Evolutionary conservation across 768 basidiomycete species (phyloP).

Genomic region (Polyporus arcularius): DNA sequence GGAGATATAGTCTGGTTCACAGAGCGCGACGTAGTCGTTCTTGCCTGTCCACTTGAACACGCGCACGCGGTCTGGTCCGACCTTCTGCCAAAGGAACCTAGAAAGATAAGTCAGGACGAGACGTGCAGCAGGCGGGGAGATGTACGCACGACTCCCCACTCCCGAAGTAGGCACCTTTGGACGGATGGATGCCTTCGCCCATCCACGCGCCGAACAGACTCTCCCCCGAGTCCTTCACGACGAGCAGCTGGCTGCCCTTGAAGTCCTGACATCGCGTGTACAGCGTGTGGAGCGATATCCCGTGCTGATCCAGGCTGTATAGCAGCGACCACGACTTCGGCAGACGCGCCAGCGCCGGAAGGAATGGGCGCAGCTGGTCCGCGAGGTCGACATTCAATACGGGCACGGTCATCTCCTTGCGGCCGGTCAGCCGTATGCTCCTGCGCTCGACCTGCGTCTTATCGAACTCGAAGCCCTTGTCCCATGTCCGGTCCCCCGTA

Average conservation of each 20-base stretch:
- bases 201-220: slow-evolving; percentile 82
- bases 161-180: slow-evolving; percentile 77
- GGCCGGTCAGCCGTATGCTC: slow-evolving; percentile 53
- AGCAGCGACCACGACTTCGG: slow-evolving; percentile 73
- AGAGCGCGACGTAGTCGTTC: slow-evolving; percentile 89
- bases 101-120: background rate
- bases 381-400: slow-evolving; percentile 59
- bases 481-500: slow-evolving; percentile 64
- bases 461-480: slow-evolving; percentile 52
- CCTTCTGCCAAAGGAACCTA: slow-evolving; percentile 80
- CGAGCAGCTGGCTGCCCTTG: slow-evolving; percentile 56
- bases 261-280: slow-evolving; percentile 63
- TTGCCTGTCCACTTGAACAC: slow-evolving; percentile 84
- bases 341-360: slow-evolving; percentile 76
- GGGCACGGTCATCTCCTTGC: slow-evolving; percentile 52
- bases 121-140: background rate
- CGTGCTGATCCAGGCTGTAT: slow-evolving; percentile 94
- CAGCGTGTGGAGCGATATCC: slow-evolving; percentile 87
- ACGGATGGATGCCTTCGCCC: slow-evolving; percentile 66
- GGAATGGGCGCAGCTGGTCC: slow-evolving; percentile 67
- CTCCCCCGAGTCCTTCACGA: slow-evolving; percentile 63
- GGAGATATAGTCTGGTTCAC: slow-evolving; percentile 77
- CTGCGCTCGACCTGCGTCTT: slow-evolving; percentile 38
- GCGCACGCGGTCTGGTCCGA: slow-evolving; percentile 43
- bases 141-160: slow-evolving; percentile 77